Percentiles rank a stretch among this genome's conserved stretches.
Evolutionary conservation across 495 filamentous ascomycete species (phyloP).

Genomic region (Trichoderma virens): DNA sequence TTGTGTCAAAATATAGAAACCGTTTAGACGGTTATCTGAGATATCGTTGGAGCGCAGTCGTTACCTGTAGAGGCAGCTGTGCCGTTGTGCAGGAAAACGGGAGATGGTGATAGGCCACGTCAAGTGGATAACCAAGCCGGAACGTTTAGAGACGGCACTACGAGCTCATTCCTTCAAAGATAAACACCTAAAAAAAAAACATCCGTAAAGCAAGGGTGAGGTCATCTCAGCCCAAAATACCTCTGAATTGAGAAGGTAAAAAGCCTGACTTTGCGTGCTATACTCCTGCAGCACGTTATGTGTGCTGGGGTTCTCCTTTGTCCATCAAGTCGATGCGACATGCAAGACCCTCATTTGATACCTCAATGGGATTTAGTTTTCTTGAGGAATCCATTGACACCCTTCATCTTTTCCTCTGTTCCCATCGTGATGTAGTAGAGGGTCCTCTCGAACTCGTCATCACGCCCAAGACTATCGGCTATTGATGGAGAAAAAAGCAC

Average conservation of each 20-base stretch:
- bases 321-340: neutral
- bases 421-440: conserved; percentile 14
- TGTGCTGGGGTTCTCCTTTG: too few relatives aligned
- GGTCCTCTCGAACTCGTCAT: conserved; percentile 12
- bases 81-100: neutral
- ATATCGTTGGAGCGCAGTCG: neutral
- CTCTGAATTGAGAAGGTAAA: too few relatives aligned
- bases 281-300: too few relatives aligned
- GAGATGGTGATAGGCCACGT: neutral
- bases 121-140: neutral
- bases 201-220: too few relatives aligned
- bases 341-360: neutral
- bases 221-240: too few relatives aligned
- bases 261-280: too few relatives aligned
- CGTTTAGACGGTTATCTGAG: neutral
- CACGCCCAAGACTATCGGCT: conserved; percentile 13
- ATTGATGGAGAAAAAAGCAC: neutral
- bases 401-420: conserved; percentile 10
- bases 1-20: neutral
- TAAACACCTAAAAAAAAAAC: too few relatives aligned
- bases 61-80: neutral
- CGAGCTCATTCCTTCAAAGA: neutral
- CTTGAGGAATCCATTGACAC: conserved; percentile 13
- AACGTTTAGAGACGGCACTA: too few relatives aligned
- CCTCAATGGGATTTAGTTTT: conserved; percentile 3